Evolutionary conservation across 768 basidiomycete genomes (phyloP).

Genomic region (Dendrothele bispora): DNA sequence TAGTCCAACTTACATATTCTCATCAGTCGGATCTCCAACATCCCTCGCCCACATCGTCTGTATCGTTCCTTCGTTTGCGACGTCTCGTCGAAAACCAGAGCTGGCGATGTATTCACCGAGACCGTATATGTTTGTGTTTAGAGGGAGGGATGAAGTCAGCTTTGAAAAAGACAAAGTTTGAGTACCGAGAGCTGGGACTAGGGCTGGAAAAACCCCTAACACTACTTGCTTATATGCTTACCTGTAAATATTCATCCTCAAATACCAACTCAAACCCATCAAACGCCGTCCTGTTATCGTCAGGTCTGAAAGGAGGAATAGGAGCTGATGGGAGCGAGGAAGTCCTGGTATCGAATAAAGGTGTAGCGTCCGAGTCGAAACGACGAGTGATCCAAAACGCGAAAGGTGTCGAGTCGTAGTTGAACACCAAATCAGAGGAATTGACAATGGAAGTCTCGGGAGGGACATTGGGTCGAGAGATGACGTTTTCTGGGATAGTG

Average conservation of each 20-base stretch:
- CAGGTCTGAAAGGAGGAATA: slow-evolving; percentile 51
- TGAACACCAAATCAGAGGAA: slow-evolving; percentile 67
- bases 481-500: slow-evolving; percentile 56
- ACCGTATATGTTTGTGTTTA: slow-evolving; percentile 73
- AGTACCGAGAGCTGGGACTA: no score
- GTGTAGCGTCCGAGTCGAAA: slow-evolving; percentile 49
- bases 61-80: slow-evolving; percentile 58
- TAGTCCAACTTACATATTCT: slow-evolving; percentile 55
- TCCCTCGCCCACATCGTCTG: slow-evolving; percentile 73
- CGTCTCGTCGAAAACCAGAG: slow-evolving; percentile 66
- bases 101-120: slow-evolving; percentile 72
- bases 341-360: slow-evolving; percentile 71
- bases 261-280: slow-evolving; percentile 72
- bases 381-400: slow-evolving; percentile 81
- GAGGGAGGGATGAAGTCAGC: slow-evolving; percentile 66
- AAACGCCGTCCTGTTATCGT: slow-evolving; percentile 54
- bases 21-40: slow-evolving; percentile 58
- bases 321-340: slow-evolving; percentile 61
- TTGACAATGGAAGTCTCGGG: slow-evolving; percentile 32
- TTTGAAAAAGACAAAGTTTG: no score
- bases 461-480: slow-evolving; percentile 41
- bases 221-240: no score
- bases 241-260: slow-evolving; percentile 80
- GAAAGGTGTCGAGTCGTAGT: slow-evolving; percentile 64
- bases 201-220: no score